Evolutionary conservation across 768 basidiomycete species (phyloP), one percentile per base, ranked within the genome.

Genomic region (Calocybe indica): DNA sequence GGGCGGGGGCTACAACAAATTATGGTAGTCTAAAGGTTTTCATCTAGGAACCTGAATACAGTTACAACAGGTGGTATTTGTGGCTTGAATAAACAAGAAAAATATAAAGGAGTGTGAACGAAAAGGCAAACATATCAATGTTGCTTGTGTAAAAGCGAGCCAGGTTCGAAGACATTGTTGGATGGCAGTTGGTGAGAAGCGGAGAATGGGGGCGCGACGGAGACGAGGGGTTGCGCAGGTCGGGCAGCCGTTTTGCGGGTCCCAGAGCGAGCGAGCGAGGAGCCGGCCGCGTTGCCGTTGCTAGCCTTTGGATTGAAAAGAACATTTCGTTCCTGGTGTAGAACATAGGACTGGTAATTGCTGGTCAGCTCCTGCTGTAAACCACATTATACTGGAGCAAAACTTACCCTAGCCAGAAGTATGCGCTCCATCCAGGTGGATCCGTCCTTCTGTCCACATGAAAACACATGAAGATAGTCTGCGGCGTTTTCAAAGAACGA

Each of bases 391-490:
- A 10, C 34, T 14, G 31, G 8, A 35, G 30, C 40, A 12, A 51
- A 14, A 71, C 88, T 61, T 63, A 92, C 92, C 44, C 92, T 80
- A 46, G 91, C 90, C 46, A 93, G 67, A 12, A 92, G 74, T 38
- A 93, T 82, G 56, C 72, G 80, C 66, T 91, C 81, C 61, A 92
- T 70, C 92, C 92, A 94, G 33, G 70, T 67, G 52, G 77, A 74
- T 35, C 88, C 88, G 41, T 91, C 88, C 35, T 71, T 76, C 56
- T 82, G 79, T 37, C 81, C 77, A 53, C 88, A 88, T 29, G 83
- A 83, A 60, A 98, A 92, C 41, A 85, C 71, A 59, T 96, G 92
- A 47, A 92, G 62, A 66, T 94, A 97, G 58, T 98, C 93, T 30
- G 82, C 75, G 4, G 80, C 80, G 62, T 90, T 83, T 67, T 96